Base-by-base conservation (phyloP, 441 rosid species). In the Pelargonium australe region DNA sequence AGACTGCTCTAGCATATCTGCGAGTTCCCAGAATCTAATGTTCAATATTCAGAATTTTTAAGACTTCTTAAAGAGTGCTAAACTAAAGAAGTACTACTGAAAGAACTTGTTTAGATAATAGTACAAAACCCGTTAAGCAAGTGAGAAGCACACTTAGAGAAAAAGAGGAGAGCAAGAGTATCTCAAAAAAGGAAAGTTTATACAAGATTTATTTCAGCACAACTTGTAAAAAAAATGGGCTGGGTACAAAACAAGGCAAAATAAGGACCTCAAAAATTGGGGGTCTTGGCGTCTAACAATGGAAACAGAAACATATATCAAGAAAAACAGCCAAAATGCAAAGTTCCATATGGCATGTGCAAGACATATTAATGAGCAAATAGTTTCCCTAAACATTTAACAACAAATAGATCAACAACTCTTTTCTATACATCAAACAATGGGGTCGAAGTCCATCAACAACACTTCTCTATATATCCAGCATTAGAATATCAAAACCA, bases 21-120 rank as follows among this genome's bases (percentile, higher is more conserved):
- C 85, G 85, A 86, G 80, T 82, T 86, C 94, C 91, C 89, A 85
- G 84, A 86, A 86, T 82, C 91, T 86, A 81, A 74, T 58, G 78
- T 86, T 82, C 79, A 86, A 80, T 85, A 83, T 75, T 83, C 84
- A 76, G 77, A 75, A 83, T 72, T 80, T 80, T 66, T 68, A 83
- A 74, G 73, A 63, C 74, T 73, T 69, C 45, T 73, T 63, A 80
- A 66, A 76, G 76, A 49, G 71, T 68, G 63, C 25, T 63, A 64
- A 76, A 71, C 77, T 78, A 65, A 70, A 71, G 69, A 63, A 66
- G 67, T 67, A 68, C 20, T 19, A 20, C 58, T 19, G 65, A 60
- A 9, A 76, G 60, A 44, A 41, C 19, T 65, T 23, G 66, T 65
- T 68, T 66, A 47, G 53, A 7, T 14, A 73, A 34, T 34, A 19